Evolutionary conservation across 371 early-diverging fungal species (phyloP).

Genomic region (Batkoa obscura): DNA sequence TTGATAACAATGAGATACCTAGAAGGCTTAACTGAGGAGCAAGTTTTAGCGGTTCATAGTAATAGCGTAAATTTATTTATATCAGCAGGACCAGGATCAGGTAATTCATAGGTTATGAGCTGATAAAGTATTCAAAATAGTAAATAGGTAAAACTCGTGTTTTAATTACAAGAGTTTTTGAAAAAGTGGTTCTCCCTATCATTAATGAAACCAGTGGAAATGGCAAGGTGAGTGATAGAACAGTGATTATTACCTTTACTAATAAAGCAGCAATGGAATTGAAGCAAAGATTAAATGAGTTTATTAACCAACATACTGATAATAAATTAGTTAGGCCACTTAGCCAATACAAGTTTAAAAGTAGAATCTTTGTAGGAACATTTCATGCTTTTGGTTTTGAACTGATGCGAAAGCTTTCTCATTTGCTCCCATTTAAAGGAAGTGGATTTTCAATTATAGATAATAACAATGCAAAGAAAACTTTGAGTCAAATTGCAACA

Average conservation of each 20-base stretch:
- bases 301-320: neutral
- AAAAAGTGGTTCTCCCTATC: neutral
- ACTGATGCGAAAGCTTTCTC: neutral
- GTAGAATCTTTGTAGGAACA: neutral
- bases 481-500: too few relatives aligned
- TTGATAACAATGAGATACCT: too few relatives aligned
- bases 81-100: constrained; percentile 2
- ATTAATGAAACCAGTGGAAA: neutral
- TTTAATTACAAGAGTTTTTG: neutral
- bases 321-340: neutral
- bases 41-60: neutral
- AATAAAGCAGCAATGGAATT: constrained; percentile 3
- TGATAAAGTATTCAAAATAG: neutral
- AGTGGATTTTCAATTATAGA: too few relatives aligned
- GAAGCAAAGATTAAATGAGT: neutral
- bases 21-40: neutral
- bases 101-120: neutral
- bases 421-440: too few relatives aligned
- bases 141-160: constrained; percentile 1
- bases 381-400: neutral
- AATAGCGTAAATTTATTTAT: neutral
- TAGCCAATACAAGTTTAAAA: neutral
- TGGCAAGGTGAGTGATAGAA: neutral
- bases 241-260: neutral
- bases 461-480: too few relatives aligned